Evolutionary conservation across 176 grass and related monocot species (phyloP), one percentile per base, ranked within the genome.

Genomic region (Rhynchospora breviuscula): DNA sequence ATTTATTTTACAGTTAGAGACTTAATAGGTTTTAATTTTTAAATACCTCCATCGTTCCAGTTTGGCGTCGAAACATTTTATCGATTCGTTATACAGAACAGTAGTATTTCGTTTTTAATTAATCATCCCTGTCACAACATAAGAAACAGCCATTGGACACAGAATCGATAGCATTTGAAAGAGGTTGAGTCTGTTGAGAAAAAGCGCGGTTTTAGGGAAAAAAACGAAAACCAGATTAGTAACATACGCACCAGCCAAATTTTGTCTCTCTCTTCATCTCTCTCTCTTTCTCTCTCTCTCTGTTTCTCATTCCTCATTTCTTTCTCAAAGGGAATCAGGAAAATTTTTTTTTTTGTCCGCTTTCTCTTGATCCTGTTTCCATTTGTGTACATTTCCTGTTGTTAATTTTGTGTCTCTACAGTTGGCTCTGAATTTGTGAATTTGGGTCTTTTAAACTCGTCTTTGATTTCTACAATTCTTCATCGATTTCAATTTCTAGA

Each of bases 161-260:
- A 35, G 33, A 35, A 35, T 35, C 33, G 3, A 35, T 35, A 40
- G 4, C 35, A 63, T 61, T 63, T 5, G 12, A 4, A 57, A 78
- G 48, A 80, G 35, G 1, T 40, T 40, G 35, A 40, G 35, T 40
- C 35, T 40, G 35, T 45, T 40, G 62, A 66, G 45, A 66, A 65
- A 48, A 44, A 43, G 40, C 79, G 79, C 60, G 15, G 51, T 62
- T 64, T 17, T 23, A 82, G 79, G 79, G 79, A 82, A 21, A 82
- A 64, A 29, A 48, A 40, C 47, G 33, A 51, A 11, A 49, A 67
- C 43, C 43, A 67, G 79, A 62, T 29, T 56, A 80, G 40, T 45
- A 60, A 61, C 33, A 11, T 21, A 35, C 35, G 40, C n/a, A 80
- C 18, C 59, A 2, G 31, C 54, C 78, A 82, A 19, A 52, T 67